Percentiles rank a stretch among this genome's conserved stretches.
Conservation (phyloP, 73 alveolate species). For the Paramecium bursaria region DNA sequence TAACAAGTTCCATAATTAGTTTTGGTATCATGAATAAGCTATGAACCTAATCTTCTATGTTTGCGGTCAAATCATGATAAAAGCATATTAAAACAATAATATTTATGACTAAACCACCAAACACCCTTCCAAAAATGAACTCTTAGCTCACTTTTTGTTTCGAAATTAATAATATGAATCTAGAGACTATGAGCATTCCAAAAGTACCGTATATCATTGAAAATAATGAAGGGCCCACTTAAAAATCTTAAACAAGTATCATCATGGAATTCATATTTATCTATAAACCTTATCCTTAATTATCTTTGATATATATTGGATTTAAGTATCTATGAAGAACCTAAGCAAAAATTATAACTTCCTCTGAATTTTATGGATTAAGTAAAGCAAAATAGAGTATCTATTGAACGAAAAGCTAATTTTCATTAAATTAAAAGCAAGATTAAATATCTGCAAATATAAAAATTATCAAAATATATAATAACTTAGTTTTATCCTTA, state of each 20-base stretch:
- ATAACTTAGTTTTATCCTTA: conserved; percentile 12
- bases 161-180: no score
- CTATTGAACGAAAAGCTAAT: conserved; percentile 3
- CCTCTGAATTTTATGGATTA: background rate
- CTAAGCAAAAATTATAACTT: conserved; percentile 13
- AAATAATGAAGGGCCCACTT: conserved; percentile 48
- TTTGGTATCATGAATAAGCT: no score
- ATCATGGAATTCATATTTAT: conserved; percentile 42
- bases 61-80: no score
- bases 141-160: no score
- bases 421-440: conserved; percentile 3
- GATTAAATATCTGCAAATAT: conserved; percentile 6
- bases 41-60: no score
- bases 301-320: conserved; percentile 16
- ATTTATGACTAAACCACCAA: no score
- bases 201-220: conserved; percentile 12
- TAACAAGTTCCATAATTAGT: no score
- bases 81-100: no score
- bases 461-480: conserved; percentile 13
- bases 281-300: background rate
- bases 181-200: no score
- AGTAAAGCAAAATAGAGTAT: background rate
- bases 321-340: background rate
- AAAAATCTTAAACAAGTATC: conserved; percentile 12
- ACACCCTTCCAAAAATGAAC: no score